Conservation (phyloP, 1,284 basidiomycete species). For the Bondarzewia mesenterica region DNA sequence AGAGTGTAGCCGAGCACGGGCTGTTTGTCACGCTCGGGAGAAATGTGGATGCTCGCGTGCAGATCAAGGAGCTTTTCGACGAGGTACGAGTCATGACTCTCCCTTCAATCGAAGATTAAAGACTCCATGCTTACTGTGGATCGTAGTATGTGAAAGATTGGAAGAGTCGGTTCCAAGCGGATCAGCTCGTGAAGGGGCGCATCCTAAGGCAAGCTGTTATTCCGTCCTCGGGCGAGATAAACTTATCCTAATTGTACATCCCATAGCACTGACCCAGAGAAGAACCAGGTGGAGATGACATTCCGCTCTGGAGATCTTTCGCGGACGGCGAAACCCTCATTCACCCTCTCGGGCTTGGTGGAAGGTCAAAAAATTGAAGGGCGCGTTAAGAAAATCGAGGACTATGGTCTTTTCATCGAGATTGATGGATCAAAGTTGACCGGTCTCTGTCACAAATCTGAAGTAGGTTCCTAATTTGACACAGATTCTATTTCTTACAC, state of each 20-base stretch:
- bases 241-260: constrained; percentile 10
- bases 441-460: constrained; percentile 91
- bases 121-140: constrained; percentile 10
- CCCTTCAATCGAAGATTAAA: not conserved
- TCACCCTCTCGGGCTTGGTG: constrained; percentile 51
- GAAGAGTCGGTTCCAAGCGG: constrained; percentile 74
- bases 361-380: constrained; percentile 75
- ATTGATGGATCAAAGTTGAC: constrained; percentile 78
- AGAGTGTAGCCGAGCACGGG: constrained; percentile 80
- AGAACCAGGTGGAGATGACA: constrained; percentile 82
- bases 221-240: too few relatives aligned
- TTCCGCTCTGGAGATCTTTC: constrained; percentile 58
- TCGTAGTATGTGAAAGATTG: constrained; percentile 89
- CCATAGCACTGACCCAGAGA: constrained; percentile 56
- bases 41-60: constrained; percentile 81
- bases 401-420: constrained; percentile 89
- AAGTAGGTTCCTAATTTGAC: constrained; percentile 39
- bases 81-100: constrained; percentile 65
- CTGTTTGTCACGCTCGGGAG: constrained; percentile 87
- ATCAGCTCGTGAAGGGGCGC: constrained; percentile 84
- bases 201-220: constrained; percentile 55
- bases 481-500: not conserved
- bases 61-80: constrained; percentile 91
- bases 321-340: constrained; percentile 30
- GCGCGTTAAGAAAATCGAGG: constrained; percentile 70